Evolutionary conservation across 352 stramenopile genomes (phyloP), one percentile per base, ranked within the genome.

Genomic region (Pythium diclinum): DNA sequence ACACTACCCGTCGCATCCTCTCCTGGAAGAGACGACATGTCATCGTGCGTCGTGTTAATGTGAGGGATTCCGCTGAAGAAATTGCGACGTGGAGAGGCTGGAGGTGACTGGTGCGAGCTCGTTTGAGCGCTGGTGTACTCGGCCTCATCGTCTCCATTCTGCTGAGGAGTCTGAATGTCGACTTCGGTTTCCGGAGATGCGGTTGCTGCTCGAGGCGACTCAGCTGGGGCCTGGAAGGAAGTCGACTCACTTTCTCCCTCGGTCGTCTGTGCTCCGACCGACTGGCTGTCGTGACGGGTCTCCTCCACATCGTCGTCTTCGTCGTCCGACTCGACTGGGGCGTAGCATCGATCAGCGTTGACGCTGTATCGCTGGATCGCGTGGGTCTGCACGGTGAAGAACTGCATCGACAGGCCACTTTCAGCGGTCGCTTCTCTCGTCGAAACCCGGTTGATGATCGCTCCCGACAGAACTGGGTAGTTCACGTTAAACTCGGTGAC

Each of bases 331-430:
- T 63, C 64, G 5, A 66, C 67, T 17, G 80, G 79, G 5, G 84
- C 36, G 56, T 81, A 92, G 62, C 84, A 94, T 49, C 78, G 77
- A 28, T 71, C 78, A 19, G 83, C 78, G 9, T 63, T 65, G 3
- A 94, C 84, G 30, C 89, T 78, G 68, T 94, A 94, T 11, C 86
- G 84, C 68, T 94, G 86, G 64, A 94, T 94, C 19, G 86, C 86
- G 19, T 92, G 81, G 1, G 86, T 92, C 66, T 94, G 86, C 8
- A 92, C 62, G 49, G 81, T 89, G 49, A 89, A 94, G 7, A 92
- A 69, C 66, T 92, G 83, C 83, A 94, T 94, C 10, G 75, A 80
- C 23, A 89, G 84, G 34, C 83, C 76, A 14, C 16, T 33, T 10
- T 71, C 59, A 7, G 54, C 71, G 59, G 33, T 74, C 55, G 63